Conservation (phyloP, 495 filamentous ascomycete species). For the Aspergillus cristatus region DNA sequence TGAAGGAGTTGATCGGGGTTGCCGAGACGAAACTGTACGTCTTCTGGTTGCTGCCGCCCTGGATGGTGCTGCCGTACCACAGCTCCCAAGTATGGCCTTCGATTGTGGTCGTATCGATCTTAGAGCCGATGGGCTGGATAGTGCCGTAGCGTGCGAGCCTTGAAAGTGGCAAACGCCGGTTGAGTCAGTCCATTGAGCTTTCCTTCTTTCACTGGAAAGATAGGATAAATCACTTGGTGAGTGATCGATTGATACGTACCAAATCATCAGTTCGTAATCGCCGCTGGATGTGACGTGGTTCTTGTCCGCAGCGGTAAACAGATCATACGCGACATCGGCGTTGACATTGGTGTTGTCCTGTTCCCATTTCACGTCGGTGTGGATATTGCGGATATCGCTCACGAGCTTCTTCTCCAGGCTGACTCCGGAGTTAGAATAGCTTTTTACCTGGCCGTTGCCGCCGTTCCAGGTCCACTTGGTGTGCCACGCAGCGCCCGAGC, state of each 20-base stretch:
- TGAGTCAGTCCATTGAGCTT: background rate
- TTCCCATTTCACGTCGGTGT: conserved; percentile 27
- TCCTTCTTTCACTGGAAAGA: background rate
- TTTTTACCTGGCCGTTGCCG: conserved; percentile 33
- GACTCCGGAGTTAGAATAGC: conserved; percentile 29
- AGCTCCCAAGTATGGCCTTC: conserved; percentile 28
- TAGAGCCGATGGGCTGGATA: conserved; percentile 32
- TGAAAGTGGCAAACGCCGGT: background rate
- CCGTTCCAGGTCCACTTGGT: conserved; percentile 38
- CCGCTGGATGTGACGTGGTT: conserved; percentile 35
- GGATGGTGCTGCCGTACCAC: conserved; percentile 21
- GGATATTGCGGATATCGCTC: conserved; percentile 26
- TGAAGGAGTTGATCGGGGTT: conserved; percentile 21
- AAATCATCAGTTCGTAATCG: conserved; percentile 44
- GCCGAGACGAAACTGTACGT: conserved; percentile 38
- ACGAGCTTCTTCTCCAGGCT: conserved; percentile 22
- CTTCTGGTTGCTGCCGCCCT: conserved; percentile 21
- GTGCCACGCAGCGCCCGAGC: conserved; percentile 24
- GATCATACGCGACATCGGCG: conserved; percentile 39
- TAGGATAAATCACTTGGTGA: background rate
- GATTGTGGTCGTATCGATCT: conserved; percentile 18
- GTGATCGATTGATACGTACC: conserved; percentile 17
- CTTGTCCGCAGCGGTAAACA: conserved; percentile 37
- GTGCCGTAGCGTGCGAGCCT: conserved; percentile 29
- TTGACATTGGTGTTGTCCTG: conserved; percentile 28